Conservation (phyloP, 257 asterid species). For the Forsythia suspensa region DNA sequence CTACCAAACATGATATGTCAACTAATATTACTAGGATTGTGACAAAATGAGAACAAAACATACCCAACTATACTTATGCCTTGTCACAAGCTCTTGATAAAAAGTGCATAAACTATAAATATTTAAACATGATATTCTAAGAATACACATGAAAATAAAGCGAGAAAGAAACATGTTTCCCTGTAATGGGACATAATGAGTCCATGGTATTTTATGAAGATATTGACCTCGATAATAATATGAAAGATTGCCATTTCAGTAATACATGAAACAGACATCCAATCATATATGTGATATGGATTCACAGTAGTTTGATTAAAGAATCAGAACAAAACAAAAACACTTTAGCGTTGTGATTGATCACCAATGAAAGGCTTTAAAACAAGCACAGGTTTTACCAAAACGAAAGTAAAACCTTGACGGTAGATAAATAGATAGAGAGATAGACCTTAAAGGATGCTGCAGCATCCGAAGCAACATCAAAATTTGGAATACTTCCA, state of each 20-base stretch:
- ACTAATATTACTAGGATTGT: no score
- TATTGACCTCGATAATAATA: no score
- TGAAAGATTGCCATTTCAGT: no score
- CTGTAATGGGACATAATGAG: no score
- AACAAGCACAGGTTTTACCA: no score
- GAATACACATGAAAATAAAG: neutral
- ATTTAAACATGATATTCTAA: conserved; percentile 1
- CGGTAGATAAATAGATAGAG: neutral
- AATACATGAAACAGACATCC: no score
- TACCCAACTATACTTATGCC: conserved; percentile 89
- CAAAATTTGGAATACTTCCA: neutral
- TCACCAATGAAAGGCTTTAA: neutral
- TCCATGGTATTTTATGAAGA: neutral
- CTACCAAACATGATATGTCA: no score
- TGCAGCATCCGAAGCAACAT: neutral
- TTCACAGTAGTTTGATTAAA: no score
- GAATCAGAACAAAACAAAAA: no score
- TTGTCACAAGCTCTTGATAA: conserved; percentile 36
- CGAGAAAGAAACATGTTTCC: neutral
- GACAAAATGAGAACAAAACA: conserved; percentile 24
- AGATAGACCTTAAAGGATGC: neutral
- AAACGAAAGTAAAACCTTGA: no score
- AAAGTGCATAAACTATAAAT: conserved; percentile 22
- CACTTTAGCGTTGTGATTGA: no score
- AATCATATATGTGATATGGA: no score